Base-by-base conservation (phyloP, 192 early-diverging fungal genomes). In the Backusella psychrophila region DNA sequence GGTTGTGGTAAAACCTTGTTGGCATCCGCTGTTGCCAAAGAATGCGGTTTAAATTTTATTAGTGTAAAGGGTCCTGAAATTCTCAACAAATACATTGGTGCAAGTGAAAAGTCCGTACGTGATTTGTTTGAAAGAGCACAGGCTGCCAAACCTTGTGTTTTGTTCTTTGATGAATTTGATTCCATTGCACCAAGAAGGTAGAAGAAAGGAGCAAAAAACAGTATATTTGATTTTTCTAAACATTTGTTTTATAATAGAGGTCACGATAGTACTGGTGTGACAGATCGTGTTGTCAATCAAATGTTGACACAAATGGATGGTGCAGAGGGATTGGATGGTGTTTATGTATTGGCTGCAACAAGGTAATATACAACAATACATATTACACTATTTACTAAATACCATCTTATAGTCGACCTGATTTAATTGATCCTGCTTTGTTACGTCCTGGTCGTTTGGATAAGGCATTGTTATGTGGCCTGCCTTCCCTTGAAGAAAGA, bases 141-240 rank as follows among this genome's bases (percentile, higher is more conserved):
- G 75, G 94, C 95, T 1, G 97, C 97, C 6, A 93, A 91, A 70
- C 98, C 98, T 14, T 99, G 98, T 72, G 92, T 97, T 5, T 78
- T 98, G 65, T 99, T 99, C 78, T 99, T 99, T 85, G 98, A 99
- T 78, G 98, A 99, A 84, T 97, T 99, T 86, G 98, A 99, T 76
- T 87, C 94, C 41, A 96, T 99, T 84, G 98, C 98, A 0, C 98
- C 98, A 38, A 87, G 96, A 38, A 89, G 93, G 91, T 92, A 76
- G 78, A 66, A 33, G 33, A 33, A 29, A 12, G 33, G 12, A 33
- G 33, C 38, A 67, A 34, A 34, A 67, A 17, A 67, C 9, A 34
- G 15, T 33, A 34, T 15, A 34, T 38, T 31, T 35, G 17, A 0
- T 19, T 17, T 69, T 17, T 33, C 19, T 68, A 68, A n/a, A 35